Conservation (phyloP, 1,284 basidiomycete species). For the Hortiboletus rubellus region DNA sequence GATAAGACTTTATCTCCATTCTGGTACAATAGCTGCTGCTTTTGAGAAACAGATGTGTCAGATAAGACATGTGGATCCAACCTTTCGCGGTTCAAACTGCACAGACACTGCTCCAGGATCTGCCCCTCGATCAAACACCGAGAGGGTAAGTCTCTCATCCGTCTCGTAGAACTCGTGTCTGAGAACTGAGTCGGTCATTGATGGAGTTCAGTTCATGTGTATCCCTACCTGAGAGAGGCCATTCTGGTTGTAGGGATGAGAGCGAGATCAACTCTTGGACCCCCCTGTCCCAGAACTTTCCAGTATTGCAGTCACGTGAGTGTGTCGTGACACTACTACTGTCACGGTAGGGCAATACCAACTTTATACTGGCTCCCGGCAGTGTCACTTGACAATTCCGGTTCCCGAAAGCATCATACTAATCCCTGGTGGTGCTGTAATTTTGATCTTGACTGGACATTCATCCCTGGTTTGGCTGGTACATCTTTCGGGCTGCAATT, state of each 20-base stretch:
- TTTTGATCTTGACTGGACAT: slow-evolving; percentile 47
- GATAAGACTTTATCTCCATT: slow-evolving; percentile 63
- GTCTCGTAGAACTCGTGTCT: slow-evolving; percentile 92
- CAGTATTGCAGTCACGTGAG: slow-evolving; percentile 28
- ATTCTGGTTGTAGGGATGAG: slow-evolving; percentile 25
- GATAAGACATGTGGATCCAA: slow-evolving; percentile 40
- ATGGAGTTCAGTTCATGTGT: not conserved
- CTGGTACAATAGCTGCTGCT: slow-evolving; percentile 53
- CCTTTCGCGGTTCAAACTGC: slow-evolving; percentile 63
- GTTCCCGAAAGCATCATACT: no score
- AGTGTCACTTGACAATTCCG: no score
- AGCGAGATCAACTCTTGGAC: not conserved
- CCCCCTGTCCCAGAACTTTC: slow-evolving; percentile 26
- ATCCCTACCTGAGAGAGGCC: slow-evolving; percentile 45
- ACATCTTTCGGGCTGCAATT: slow-evolving; percentile 57
- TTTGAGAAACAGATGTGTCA: not conserved
- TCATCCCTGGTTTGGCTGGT: slow-evolving; percentile 80
- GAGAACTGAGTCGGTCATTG: not conserved
- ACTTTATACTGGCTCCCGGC: no score
- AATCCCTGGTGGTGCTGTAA: no score
- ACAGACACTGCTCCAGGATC: slow-evolving; percentile 65
- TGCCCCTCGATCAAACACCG: slow-evolving; percentile 78
- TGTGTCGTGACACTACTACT: no score
- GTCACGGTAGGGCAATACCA: no score
- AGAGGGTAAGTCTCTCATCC: slow-evolving; percentile 70